Conservation (phyloP, 305 asterid species). For the Caryopteris hybrid region DNA sequence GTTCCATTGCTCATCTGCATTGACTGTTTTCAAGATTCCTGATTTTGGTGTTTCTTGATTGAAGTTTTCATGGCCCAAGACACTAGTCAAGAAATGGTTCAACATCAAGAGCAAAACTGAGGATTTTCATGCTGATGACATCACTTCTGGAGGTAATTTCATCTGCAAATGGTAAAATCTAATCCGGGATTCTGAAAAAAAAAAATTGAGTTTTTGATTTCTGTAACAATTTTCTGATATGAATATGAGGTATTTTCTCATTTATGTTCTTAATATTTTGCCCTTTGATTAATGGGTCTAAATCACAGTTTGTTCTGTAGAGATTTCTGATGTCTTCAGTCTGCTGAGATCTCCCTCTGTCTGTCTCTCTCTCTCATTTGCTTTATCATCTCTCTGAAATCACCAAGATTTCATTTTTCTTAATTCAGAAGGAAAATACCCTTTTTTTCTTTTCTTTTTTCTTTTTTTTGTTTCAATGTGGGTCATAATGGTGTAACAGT, state of each 20-base stretch:
- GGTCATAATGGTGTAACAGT: conserved; percentile 42
- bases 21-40: conserved; percentile 28
- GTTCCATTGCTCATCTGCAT: conserved; percentile 21
- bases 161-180: no score
- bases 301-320: conserved; percentile 18
- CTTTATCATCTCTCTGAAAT: conserved; percentile 21
- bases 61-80: conserved; percentile 84
- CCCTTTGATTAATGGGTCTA: conserved; percentile 3
- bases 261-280: background rate
- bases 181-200: conserved; percentile 8
- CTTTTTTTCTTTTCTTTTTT: conserved; percentile 6
- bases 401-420: conserved; percentile 20
- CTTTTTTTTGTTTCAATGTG: conserved; percentile 33
- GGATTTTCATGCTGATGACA: conserved; percentile 87
- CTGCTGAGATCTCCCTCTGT: conserved; percentile 34
- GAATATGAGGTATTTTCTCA: background rate
- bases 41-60: conserved; percentile 24
- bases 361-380: no score
- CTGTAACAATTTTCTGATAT: conserved; percentile 11
- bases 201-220: conserved; percentile 17
- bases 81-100: conserved; percentile 92
- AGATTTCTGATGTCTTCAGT: conserved; percentile 19
- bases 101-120: conserved; percentile 74
- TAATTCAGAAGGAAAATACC: conserved; percentile 15
- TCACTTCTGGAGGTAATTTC: conserved; percentile 52